These are phyloP conservation scores for Pontederia crassipes DNA, from an alignment of 176 grass and related monocot genomes.

Conservation along the genomic window DNA sequence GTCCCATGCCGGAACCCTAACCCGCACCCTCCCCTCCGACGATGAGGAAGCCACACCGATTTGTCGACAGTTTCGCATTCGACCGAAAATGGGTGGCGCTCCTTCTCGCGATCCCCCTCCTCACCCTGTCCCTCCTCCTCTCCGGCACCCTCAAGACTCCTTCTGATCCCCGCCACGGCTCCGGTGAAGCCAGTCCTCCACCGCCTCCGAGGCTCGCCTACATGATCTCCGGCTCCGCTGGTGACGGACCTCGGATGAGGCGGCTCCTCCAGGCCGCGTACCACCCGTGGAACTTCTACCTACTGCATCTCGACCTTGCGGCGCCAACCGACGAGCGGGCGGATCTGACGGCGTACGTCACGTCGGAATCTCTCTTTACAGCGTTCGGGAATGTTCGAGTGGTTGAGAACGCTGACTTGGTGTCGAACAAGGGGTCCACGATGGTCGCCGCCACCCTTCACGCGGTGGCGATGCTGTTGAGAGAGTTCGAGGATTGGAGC, in stretches of 20 bases:
- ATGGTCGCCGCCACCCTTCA: conserved; percentile 66
- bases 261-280: conserved; percentile 63
- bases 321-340: conserved; percentile 38
- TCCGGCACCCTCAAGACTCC: conserved; percentile 26
- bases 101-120: conserved; percentile 50
- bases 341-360: conserved; percentile 65
- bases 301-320: conserved; percentile 45
- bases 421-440: conserved; percentile 62
- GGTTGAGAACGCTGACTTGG: conserved; percentile 31
- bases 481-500: conserved; percentile 80
- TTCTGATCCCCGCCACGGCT: neutral
- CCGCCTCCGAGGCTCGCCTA: conserved; percentile 63
- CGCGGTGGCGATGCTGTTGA: conserved; percentile 53
- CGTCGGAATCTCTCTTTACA: conserved; percentile 35
- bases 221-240: conserved; percentile 51
- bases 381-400: conserved; percentile 65
- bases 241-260: conserved; percentile 62
- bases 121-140: conserved; percentile 43
- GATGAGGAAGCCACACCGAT: conserved; percentile 67
- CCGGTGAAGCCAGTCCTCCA: conserved; percentile 2
- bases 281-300: conserved; percentile 92
- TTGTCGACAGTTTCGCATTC: conserved; percentile 13
- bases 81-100: conserved; percentile 35
- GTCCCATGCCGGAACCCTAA: conserved; percentile 47
- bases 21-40: neutral